Conservation (phyloP, 108 stramenopile species). For the Nitzschia inconspicua region DNA sequence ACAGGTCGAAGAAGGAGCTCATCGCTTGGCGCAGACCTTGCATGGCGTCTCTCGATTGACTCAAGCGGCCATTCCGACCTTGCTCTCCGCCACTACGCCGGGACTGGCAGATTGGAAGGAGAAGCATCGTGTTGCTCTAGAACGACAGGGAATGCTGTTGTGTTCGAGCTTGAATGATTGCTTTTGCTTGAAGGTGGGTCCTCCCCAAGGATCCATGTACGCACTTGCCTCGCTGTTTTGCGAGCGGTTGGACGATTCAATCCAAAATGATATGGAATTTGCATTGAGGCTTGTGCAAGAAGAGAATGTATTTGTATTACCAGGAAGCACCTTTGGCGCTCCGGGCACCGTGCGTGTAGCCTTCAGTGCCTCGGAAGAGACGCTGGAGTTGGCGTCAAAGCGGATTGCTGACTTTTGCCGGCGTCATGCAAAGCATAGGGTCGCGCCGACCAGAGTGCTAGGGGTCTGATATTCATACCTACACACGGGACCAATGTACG, state of each 20-base stretch:
- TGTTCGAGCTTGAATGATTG: conserved; percentile 42
- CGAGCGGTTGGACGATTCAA: not conserved
- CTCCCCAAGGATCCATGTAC: conserved; percentile 89
- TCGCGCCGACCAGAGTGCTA: no score
- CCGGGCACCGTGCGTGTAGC: conserved; percentile 74
- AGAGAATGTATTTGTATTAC: conserved; percentile 90
- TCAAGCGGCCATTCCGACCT: conserved; percentile 73
- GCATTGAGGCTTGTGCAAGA: conserved; percentile 72
- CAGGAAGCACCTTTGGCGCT: conserved; percentile 86
- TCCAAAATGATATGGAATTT: conserved; percentile 67
- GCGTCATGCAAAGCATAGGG: conserved; percentile 46
- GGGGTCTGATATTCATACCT: no score
- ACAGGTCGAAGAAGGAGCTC: conserved; percentile 69
- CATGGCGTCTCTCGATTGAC: conserved; percentile 79
- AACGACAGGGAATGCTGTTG: conserved; percentile 62
- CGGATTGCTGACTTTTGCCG: conserved; percentile 73
- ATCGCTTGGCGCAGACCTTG: conserved; percentile 75
- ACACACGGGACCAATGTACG: no score
- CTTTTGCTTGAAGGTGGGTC: conserved; percentile 63
- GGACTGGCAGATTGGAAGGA: conserved; percentile 58
- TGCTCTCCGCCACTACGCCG: conserved; percentile 40
- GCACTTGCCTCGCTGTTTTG: conserved; percentile 70
- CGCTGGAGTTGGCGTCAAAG: conserved; percentile 48
- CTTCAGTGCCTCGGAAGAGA: conserved; percentile 63
- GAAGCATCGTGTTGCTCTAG: conserved; percentile 47